Percentiles rank a stretch among this genome's conserved stretches.
Evolutionary conservation across 345 rosid species (phyloP).

Genomic region (Syzygium aqueum): DNA sequence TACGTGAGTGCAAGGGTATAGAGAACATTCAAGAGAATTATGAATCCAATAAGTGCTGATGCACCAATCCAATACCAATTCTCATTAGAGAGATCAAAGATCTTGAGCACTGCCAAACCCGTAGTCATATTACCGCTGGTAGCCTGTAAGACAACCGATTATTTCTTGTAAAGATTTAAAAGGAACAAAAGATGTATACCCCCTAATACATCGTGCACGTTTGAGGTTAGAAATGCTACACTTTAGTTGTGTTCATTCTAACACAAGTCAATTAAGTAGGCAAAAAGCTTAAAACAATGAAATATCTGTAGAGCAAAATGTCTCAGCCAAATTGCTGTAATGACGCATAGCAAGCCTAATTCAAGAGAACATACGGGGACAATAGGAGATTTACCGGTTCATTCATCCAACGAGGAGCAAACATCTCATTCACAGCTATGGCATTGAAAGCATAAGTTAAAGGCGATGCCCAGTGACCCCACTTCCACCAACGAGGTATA

Average conservation of each 20-base stretch:
- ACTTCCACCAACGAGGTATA: conserved; percentile 73
- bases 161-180: not conserved
- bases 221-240: not conserved
- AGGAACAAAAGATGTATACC: not conserved
- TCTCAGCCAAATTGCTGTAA: not conserved
- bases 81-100: conserved; percentile 25
- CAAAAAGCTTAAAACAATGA: not conserved
- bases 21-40: conserved; percentile 60
- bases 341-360: not conserved
- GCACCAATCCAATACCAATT: conserved; percentile 87
- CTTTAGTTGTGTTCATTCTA: not conserved
- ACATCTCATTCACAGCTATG: conserved; percentile 62
- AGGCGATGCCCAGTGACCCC: conserved; percentile 94
- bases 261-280: not conserved
- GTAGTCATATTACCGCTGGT: conserved; percentile 21
- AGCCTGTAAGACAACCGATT: not conserved
- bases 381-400: conserved; percentile 12
- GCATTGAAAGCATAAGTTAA: conserved; percentile 62
- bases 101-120: conserved; percentile 47
- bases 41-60: conserved; percentile 49
- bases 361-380: not conserved
- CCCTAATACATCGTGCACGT: not conserved
- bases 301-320: not conserved
- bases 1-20: conserved; percentile 58
- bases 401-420: conserved; percentile 81